Base-by-base conservation (phyloP, 2,329 filamentous ascomycete genomes). In the Cercospora zeina region DNA sequence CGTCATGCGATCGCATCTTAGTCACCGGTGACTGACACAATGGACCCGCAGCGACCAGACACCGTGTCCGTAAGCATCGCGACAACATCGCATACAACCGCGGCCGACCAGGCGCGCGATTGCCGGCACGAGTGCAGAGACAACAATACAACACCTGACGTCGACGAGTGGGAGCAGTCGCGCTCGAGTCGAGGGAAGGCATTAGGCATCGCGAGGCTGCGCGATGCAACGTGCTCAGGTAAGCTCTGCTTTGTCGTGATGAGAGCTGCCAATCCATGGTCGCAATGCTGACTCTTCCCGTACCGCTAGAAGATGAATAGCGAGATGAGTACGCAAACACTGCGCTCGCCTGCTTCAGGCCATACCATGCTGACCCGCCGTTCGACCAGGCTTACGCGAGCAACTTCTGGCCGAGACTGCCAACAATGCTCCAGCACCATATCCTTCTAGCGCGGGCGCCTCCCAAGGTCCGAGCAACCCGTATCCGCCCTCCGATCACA, bases 351-450 rank as follows among this genome's bases (percentile, higher is more conserved):
- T 33, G 37, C 53, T 45, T 34, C 50, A 58, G 58, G 34, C 45
- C 50, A 50, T 56, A 47, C 51, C 54, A 62, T 63, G 64, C 58
- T 51, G 49, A 53, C 53, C 36, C 42, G 31, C 47, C 37, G 53
- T 36, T 57, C 6, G 14, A 49, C 42, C 49, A 87, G 85, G 84
- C 73, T 81, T 87, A 72, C 82, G 85, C 76, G 85, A 87, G 72
- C 85, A 86, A 70, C 82, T 87, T 49, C 80, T 87, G 68, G 84
- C 82, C 69, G 79, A 80, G 59, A 76, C 75, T 65, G 76, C 78
- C 50, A 61, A 70, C 74, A 59, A 73, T 70, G 58, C 67, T 36
- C 75, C 76, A 19, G 71, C 77, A 13, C 77, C 78, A 65, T 75
- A 78, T 49, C 74, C 77, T 65, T 62, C 73, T 65, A 68, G 74